These are phyloP conservation scores for Monilinia vaccinii-corymbosi DNA, from an alignment of 2,329 filamentous ascomycete species.

Conservation along the genomic window DNA sequence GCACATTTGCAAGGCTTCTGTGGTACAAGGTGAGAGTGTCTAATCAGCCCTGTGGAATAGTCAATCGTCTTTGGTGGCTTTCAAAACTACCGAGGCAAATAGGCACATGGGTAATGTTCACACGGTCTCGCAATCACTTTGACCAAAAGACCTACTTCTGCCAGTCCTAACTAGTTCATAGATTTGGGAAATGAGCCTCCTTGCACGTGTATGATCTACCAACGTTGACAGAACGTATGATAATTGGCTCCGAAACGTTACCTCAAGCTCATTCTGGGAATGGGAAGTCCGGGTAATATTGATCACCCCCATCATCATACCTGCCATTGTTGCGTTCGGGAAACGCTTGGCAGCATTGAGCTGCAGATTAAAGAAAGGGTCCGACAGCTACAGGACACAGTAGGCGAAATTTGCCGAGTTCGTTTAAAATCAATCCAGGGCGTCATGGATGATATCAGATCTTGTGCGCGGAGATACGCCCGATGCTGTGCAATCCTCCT, in stretches of 20 bases:
- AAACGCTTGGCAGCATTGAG: background rate
- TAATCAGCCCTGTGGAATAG: conserved; percentile 5
- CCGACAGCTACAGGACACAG: background rate
- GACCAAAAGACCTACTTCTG: background rate
- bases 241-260: background rate
- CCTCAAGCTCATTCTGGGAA: background rate
- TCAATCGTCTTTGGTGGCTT: conserved; percentile 3
- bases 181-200: background rate
- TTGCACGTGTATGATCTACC: background rate
- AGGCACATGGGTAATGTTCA: background rate
- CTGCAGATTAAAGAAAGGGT: background rate
- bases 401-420: background rate
- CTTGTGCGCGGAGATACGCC: background rate
- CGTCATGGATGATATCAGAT: background rate
- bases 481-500: conserved; percentile 5
- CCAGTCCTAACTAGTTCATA: background rate
- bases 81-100: background rate
- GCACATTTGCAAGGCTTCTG: conserved; percentile 4
- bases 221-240: background rate
- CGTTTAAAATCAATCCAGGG: conserved; percentile 7
- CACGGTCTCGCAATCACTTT: background rate
- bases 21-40: background rate
- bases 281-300: background rate
- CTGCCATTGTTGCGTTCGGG: background rate
- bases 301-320: background rate